Conservation (phyloP, 2,329 filamentous ascomycete genomes). For the Pseudocercospora cruenta region DNA sequence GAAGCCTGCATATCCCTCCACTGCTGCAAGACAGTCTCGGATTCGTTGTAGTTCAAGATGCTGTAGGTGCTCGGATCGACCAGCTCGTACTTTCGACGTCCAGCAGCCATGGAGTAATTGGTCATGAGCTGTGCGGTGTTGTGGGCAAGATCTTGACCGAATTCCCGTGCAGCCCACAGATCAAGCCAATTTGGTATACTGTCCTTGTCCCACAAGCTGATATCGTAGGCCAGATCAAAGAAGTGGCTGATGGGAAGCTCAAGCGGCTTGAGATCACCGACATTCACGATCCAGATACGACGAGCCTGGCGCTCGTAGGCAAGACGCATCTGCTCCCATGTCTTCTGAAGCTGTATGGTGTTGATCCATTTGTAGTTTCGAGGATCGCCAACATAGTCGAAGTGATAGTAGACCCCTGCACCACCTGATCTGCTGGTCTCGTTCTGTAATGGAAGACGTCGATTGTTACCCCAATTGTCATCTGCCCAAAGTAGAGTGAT, state of each 20-base stretch:
- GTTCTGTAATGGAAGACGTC: background rate
- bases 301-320: background rate
- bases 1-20: conserved; percentile 59
- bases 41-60: conserved; percentile 67
- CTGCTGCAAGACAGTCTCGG: conserved; percentile 59
- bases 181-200: background rate
- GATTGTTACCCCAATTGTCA: background rate
- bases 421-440: background rate
- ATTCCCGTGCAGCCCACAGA: background rate
- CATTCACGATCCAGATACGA: background rate
- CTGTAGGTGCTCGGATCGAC: conserved; percentile 63
- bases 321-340: background rate
- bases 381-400: background rate
- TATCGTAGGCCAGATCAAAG: background rate
- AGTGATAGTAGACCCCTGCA: background rate
- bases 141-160: background rate
- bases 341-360: background rate
- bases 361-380: background rate
- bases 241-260: background rate
- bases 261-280: background rate
- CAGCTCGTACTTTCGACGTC: conserved; percentile 50
- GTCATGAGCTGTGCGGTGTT: background rate
- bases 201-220: background rate
- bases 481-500: background rate
- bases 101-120: background rate